Evolutionary conservation across 805 yeast species (phyloP), one percentile per base, ranked within the genome.

Genomic region (Yamadazyma laniorum): DNA sequence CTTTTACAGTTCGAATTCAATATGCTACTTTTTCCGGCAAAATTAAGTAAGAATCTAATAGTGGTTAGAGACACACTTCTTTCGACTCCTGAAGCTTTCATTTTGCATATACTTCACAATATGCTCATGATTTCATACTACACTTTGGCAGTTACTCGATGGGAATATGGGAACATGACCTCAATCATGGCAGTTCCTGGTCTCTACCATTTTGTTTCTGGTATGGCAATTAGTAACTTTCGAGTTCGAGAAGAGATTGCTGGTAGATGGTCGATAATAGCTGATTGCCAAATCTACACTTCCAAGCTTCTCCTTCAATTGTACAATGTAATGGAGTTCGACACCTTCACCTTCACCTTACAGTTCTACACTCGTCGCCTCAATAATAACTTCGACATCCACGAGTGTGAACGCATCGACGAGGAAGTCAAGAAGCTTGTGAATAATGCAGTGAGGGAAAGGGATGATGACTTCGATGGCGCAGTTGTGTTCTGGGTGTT

Each of bases 401-500:
- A 21, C 14, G 45, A 36, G 22, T 31, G 31, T 22, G 29, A 29
- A 7, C 5, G 22, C 4, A 23, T 35, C 12, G 44, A 42, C 16
- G 34, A 44, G 5, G 37, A 47, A 15, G 53, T 50, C 3, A 34
- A 41, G 15, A 25, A 30, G 14, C 34, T 43, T 12, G 14, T 43
- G 13, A 21, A 22, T 1, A 34, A 30, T 17, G 26, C 44, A 4
- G 17, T 39, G 13, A 14, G 36, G 11, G 43, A 37, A 4, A 21
- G 45, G 35, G 54, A 52, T 15, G 53, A 40, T 33, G 50, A 49
- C 21, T 42, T 36, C 11, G 52, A 53, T 37, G 58, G 58, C 5
- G 47, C 54, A 3, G 44, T 47, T 12, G 50, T 52, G 13, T 53
- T 47, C 30, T 53, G 58, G 58, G 52, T 51, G 18, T 53, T 53